These are phyloP conservation scores for Dendrostoma leiphaemia DNA, from an alignment of 2,329 filamentous ascomycete species.

Conservation along the genomic window DNA sequence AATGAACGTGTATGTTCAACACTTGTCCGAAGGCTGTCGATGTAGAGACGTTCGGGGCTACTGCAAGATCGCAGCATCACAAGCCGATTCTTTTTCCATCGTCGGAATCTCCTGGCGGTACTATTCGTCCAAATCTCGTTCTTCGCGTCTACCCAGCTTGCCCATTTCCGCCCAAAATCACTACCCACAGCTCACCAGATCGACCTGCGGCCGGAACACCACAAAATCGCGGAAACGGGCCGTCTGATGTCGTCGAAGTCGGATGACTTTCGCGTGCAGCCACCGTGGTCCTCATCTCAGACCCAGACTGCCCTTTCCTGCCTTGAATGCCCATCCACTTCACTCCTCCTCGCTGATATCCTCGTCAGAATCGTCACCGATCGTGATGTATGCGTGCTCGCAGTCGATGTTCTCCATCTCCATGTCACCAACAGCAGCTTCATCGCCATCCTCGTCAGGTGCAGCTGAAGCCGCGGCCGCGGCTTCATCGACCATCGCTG, in stretches of 20 bases:
- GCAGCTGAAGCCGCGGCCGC: neutral
- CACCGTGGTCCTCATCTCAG: neutral
- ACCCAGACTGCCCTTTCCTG: neutral
- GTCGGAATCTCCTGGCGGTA: too few species aligned
- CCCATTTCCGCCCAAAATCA: too few species aligned
- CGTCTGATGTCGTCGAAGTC: neutral
- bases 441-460: neutral
- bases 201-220: neutral
- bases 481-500: neutral
- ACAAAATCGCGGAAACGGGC: neutral
- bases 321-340: neutral
- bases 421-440: neutral
- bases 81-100: too few species aligned
- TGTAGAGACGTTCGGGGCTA: too few species aligned
- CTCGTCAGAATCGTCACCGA: neutral
- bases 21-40: too few species aligned
- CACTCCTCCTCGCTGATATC: conserved; percentile 7
- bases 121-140: too few species aligned
- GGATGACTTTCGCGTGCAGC: too few species aligned
- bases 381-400: neutral
- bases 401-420: neutral
- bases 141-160: too few species aligned
- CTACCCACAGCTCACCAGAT: neutral
- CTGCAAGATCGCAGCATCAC: too few species aligned
- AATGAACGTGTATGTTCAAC: too few species aligned